A percentile compares a stretch with the other conserved stretches of the same genome.
These are phyloP conservation scores for Sistotremastrum suecicum DNA, from an alignment of 768 basidiomycete species.

Conservation along the genomic window DNA sequence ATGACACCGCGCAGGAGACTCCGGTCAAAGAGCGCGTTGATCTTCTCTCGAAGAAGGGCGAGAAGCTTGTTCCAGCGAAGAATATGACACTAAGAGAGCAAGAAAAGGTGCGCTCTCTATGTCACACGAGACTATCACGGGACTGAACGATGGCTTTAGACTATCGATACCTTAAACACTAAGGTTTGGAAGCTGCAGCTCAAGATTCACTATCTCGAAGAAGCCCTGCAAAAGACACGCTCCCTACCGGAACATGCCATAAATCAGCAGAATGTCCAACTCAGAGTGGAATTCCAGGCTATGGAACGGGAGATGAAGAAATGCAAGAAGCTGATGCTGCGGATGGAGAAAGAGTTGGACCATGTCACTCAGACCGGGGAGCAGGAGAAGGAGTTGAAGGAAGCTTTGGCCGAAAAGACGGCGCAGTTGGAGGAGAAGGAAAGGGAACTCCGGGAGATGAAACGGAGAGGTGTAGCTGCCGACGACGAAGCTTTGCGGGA, in stretches of 20 bases:
- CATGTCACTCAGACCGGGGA: slow-evolving; percentile 39
- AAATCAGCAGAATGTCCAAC: slow-evolving; percentile 82
- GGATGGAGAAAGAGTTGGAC: slow-evolving; percentile 71
- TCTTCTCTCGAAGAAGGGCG: slow-evolving; percentile 19
- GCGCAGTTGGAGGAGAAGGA: slow-evolving; percentile 56
- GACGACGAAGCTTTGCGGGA: slow-evolving; percentile 42
- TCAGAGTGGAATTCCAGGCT: slow-evolving; percentile 86
- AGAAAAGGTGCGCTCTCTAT: slow-evolving; percentile 58
- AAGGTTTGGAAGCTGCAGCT: slow-evolving; percentile 96
- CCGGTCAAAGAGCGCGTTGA: slow-evolving; percentile 28
- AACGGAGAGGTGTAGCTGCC: slow-evolving; percentile 29
- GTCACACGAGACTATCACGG: neutral
- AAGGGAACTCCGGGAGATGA: slow-evolving; percentile 50
- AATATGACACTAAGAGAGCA: slow-evolving; percentile 84
- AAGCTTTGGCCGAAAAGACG: slow-evolving; percentile 15
- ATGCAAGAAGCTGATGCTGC: slow-evolving; percentile 75
- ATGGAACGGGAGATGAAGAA: slow-evolving; percentile 86
- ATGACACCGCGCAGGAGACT: slow-evolving; percentile 36
- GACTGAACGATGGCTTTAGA: slow-evolving; percentile 31
- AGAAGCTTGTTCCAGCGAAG: slow-evolving; percentile 33
- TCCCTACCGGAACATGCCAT: slow-evolving; percentile 89
- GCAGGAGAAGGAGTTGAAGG: slow-evolving; percentile 63
- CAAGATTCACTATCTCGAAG: slow-evolving; percentile 90
- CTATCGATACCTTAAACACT: slow-evolving; percentile 90
- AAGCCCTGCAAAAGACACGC: slow-evolving; percentile 76